phyloP scores from a whole-genome alignment of 1,284 basidiomycete genomes.

The Meripilus lineatus region DNA sequence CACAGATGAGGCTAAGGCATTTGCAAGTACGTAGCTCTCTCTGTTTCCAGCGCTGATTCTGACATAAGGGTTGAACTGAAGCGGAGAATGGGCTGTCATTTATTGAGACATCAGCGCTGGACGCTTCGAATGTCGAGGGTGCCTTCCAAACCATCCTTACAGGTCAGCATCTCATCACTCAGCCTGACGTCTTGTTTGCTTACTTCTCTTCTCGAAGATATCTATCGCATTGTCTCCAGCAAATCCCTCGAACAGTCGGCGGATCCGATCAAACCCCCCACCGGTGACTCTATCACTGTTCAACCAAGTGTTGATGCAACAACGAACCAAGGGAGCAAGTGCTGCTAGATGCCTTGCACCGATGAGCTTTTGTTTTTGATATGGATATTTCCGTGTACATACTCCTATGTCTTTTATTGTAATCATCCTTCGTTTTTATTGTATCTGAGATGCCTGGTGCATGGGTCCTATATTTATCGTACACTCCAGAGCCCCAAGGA shows the following conservation, averaged over 20 bases:
- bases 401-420: no score
- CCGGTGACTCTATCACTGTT: constrained; percentile 75
- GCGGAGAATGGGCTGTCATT: constrained; percentile 87
- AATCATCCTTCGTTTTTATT: no score
- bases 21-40: constrained; percentile 65
- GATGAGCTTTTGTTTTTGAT: no score
- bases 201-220: constrained; percentile 49
- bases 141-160: constrained; percentile 98
- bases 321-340: constrained; percentile 33
- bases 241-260: constrained; percentile 81
- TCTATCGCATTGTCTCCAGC: constrained; percentile 92
- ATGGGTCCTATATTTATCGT: no score
- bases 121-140: constrained; percentile 96
- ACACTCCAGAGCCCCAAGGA: no score
- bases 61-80: constrained; percentile 18
- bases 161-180: constrained; percentile 48
- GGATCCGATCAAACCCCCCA: constrained; percentile 64
- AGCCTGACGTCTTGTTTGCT: background rate
- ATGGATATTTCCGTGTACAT: no score
- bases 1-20: constrained; percentile 89
- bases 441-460: no score
- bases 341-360: no score
- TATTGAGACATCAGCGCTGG: constrained; percentile 99
- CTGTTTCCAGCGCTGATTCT: background rate
- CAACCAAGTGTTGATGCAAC: constrained; percentile 48